Conservation (phyloP, 805 yeast genomes). For the Saturnispora mendoncae region DNA sequence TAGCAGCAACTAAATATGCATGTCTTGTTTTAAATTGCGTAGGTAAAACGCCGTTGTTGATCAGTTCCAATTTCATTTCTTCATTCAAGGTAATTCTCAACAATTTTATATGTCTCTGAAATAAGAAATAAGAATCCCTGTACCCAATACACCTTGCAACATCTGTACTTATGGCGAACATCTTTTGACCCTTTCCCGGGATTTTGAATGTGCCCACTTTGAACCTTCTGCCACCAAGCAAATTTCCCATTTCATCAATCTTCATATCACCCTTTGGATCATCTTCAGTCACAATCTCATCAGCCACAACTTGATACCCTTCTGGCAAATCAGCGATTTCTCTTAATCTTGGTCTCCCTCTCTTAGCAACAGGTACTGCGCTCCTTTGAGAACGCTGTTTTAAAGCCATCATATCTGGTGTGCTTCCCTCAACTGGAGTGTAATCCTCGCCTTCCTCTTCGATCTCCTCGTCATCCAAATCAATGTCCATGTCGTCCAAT, state of each 20-base stretch:
- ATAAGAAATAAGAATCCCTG: slow-evolving; percentile 81
- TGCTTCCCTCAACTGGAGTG: slow-evolving; percentile 20
- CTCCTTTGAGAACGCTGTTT: not conserved
- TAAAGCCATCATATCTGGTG: slow-evolving; percentile 2
- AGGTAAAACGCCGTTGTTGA: slow-evolving; percentile 74
- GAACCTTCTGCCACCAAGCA: slow-evolving; percentile 66
- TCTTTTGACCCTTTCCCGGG: slow-evolving; percentile 54
- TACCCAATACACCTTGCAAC: slow-evolving; percentile 94
- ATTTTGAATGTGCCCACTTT: slow-evolving; percentile 63
- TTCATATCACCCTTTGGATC: slow-evolving; percentile 76
- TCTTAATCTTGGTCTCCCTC: slow-evolving; percentile 13
- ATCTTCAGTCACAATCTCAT: slow-evolving; percentile 68
- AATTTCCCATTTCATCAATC: slow-evolving; percentile 55
- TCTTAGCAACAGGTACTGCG: slow-evolving; percentile 14
- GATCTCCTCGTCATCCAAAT: slow-evolving; percentile 7
- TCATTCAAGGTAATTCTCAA: slow-evolving; percentile 66
- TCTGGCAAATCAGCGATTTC: slow-evolving; percentile 10
- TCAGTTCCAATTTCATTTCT: slow-evolving; percentile 74
- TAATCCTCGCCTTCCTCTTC: slow-evolving; percentile 17
- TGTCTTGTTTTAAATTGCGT: slow-evolving; percentile 85
- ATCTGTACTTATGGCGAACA: slow-evolving; percentile 89
- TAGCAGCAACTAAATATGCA: slow-evolving; percentile 84
- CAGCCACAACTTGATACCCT: slow-evolving; percentile 45
- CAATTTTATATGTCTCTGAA: slow-evolving; percentile 74
- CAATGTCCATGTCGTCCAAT: slow-evolving; percentile 14